Conservation (phyloP, 345 rosid genomes). For the Eucalyptus marginata region DNA sequence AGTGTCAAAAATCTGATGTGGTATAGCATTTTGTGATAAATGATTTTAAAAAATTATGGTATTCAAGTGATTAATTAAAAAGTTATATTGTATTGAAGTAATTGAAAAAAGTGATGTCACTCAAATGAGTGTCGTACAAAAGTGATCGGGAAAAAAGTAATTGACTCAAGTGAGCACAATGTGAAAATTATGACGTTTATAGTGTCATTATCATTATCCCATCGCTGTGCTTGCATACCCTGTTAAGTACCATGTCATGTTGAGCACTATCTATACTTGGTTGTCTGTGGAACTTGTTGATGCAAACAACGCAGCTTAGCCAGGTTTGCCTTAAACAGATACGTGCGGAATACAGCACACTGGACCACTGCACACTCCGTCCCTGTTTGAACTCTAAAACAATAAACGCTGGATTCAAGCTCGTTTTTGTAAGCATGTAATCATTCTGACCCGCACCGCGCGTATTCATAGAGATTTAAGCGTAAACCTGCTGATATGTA, state of each 20-base stretch:
- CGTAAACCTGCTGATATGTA: background rate
- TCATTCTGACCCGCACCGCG: background rate
- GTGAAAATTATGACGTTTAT: too few species aligned
- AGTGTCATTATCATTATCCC: too few species aligned
- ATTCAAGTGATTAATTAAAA: too few species aligned
- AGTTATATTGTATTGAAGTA: too few species aligned
- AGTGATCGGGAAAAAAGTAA: fast-evolving
- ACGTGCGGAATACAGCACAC: background rate
- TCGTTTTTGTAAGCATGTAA: background rate
- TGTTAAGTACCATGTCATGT: background rate
- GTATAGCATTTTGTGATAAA: too few species aligned
- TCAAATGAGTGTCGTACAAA: too few species aligned
- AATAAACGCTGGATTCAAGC: background rate
- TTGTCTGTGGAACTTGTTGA: background rate
- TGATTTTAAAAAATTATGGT: too few species aligned
- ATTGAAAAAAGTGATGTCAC: too few species aligned
- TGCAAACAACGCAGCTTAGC: background rate
- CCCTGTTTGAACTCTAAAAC: background rate
- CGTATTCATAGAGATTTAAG: background rate
- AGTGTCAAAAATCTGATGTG: fast-evolving
- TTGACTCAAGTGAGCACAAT: too few species aligned
- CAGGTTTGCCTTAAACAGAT: background rate
- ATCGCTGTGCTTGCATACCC: background rate
- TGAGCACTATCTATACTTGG: fast-evolving
- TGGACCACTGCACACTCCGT: background rate